Percentiles rank a stretch among this genome's conserved stretches.
Evolutionary conservation across 2,329 filamentous ascomycete species (phyloP).

Genomic region (Onygenales sp.): DNA sequence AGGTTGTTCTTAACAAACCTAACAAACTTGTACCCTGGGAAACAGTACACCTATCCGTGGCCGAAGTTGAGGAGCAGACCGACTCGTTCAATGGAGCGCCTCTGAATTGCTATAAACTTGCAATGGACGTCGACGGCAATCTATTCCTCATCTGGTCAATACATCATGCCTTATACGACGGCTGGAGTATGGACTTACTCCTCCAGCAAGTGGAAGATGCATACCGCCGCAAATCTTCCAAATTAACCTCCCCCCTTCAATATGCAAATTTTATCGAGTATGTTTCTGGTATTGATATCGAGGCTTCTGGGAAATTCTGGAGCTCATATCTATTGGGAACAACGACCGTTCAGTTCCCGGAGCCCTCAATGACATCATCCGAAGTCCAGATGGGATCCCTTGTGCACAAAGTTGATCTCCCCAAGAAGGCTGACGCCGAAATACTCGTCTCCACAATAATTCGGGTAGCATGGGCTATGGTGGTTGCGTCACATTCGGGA

Average conservation of each 20-base stretch:
- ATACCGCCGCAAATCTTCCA: slow-evolving; percentile 15
- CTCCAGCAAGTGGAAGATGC: slow-evolving; percentile 28
- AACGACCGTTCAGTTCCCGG: slow-evolving; percentile 10
- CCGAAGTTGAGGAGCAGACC: slow-evolving; percentile 16
- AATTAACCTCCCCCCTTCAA: slow-evolving; percentile 3
- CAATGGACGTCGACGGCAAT: slow-evolving; percentile 16
- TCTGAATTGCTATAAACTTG: slow-evolving; percentile 27
- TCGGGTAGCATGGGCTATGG: slow-evolving; percentile 30
- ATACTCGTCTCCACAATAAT: slow-evolving; percentile 24
- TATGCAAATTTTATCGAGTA: slow-evolving; percentile 19
- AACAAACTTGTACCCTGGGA: slow-evolving; percentile 25
- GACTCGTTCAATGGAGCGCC: slow-evolving; percentile 24
- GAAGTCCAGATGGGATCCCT: not conserved
- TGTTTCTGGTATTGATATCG: slow-evolving; percentile 10
- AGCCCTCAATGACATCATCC: slow-evolving; percentile 5
- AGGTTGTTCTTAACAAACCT: slow-evolving; percentile 30
- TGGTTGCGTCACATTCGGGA: slow-evolving; percentile 25
- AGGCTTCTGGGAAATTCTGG: slow-evolving; percentile 13
- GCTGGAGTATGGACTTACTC: slow-evolving; percentile 33
- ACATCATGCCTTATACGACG: slow-evolving; percentile 46
- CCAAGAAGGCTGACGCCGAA: slow-evolving; percentile 3
- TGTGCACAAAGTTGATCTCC: slow-evolving; percentile 2
- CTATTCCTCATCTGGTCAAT: slow-evolving; percentile 40
- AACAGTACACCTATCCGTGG: slow-evolving; percentile 16
- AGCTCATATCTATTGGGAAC: slow-evolving; percentile 9